Percentiles rank a stretch among this genome's conserved stretches.
phyloP scores from a whole-genome alignment of 2,329 filamentous ascomycete species.

The Apiospora koreana region DNA sequence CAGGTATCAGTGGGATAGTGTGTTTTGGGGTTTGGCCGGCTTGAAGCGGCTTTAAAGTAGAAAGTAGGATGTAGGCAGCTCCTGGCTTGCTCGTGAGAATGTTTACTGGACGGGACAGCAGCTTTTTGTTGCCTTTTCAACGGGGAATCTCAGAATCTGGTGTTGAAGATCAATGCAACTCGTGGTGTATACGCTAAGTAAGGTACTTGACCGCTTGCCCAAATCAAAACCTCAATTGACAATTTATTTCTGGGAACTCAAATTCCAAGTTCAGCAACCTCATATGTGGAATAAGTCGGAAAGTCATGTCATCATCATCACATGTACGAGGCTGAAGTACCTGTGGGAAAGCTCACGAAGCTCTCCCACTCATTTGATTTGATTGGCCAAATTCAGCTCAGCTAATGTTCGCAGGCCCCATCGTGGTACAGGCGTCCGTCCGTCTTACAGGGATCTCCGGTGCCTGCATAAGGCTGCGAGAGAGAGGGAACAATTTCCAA shows the following conservation, averaged over 20 bases:
- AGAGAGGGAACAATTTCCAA: neutral
- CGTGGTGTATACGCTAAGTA: neutral
- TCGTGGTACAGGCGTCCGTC: neutral
- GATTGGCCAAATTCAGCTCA: neutral
- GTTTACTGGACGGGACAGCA: neutral
- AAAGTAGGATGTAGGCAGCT: neutral
- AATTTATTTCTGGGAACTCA: neutral
- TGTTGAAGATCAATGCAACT: neutral
- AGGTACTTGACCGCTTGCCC: neutral
- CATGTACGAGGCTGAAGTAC: conserved; percentile 23
- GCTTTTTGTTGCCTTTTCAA: neutral
- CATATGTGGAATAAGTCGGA: conserved; percentile 16
- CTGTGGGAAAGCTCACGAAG: neutral
- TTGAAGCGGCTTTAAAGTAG: neutral
- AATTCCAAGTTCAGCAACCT: conserved; percentile 9
- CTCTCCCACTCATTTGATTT: neutral
- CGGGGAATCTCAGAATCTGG: neutral
- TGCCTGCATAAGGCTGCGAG: conserved; percentile 19
- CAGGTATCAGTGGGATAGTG: neutral
- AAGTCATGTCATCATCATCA: conserved; percentile 26
- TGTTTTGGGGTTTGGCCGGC: neutral
- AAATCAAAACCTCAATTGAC: neutral
- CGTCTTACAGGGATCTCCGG: neutral
- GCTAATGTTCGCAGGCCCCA: neutral
- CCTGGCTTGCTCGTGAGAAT: neutral